These are phyloP conservation scores for Aphanoascus verrucosus DNA, from an alignment of 2,329 filamentous ascomycete species.

Conservation along the genomic window DNA sequence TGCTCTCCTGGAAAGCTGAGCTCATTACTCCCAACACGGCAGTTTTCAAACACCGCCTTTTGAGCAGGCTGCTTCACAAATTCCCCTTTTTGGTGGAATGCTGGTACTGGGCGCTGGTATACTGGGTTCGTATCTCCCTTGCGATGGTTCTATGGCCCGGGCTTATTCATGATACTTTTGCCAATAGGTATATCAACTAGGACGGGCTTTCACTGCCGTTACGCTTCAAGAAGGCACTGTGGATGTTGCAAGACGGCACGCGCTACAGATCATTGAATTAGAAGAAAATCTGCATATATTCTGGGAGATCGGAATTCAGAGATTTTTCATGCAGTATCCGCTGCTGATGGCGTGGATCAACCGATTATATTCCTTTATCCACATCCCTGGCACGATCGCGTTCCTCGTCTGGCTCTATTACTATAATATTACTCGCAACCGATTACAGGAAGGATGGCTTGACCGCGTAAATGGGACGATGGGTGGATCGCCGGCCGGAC, in stretches of 20 bases:
- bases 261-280: conserved; percentile 55
- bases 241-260: conserved; percentile 56
- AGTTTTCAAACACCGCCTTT: conserved; percentile 48
- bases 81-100: conserved; percentile 64
- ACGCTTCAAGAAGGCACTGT: conserved; percentile 59
- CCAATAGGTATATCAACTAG: conserved; percentile 59
- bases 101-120: conserved; percentile 68
- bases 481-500: conserved; percentile 38
- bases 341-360: conserved; percentile 58
- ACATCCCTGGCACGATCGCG: conserved; percentile 64
- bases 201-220: conserved; percentile 59
- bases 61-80: conserved; percentile 54
- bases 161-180: neutral
- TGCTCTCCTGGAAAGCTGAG: conserved; percentile 39
- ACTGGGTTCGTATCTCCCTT: conserved; percentile 50
- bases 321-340: conserved; percentile 41
- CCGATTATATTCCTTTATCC: conserved; percentile 64
- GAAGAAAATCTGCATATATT: conserved; percentile 57
- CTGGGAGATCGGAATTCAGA: conserved; percentile 53
- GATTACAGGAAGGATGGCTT: conserved; percentile 33
- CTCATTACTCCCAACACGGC: conserved; percentile 52
- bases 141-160: neutral
- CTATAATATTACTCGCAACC: conserved; percentile 54
- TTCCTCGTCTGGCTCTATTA: conserved; percentile 59
- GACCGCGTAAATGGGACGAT: conserved; percentile 19